Conservation (phyloP, 208 protist genomes). For the Leishmania gerbilli region DNA sequence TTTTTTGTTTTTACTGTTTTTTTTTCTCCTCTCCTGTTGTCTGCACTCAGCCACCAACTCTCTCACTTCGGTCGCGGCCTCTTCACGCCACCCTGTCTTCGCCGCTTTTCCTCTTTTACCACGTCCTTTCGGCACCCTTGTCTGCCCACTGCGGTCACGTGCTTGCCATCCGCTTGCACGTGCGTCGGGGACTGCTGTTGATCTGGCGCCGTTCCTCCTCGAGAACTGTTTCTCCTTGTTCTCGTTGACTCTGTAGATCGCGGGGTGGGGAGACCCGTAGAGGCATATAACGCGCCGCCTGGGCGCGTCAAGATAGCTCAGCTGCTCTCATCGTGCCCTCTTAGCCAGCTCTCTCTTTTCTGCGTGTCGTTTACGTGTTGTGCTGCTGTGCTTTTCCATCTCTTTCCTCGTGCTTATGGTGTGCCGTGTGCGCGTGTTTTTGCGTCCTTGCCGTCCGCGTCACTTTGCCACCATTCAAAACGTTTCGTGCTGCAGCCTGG, state of each 20-base stretch:
- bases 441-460: not conserved
- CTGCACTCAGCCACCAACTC: not conserved
- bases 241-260: conserved; percentile 6
- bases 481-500: not conserved
- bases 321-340: conserved; percentile 8
- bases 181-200: not conserved
- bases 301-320: not conserved
- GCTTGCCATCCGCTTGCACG: not conserved
- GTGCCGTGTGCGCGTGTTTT: not conserved
- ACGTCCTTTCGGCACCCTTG: not conserved
- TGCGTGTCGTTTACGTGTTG: conserved; percentile 1
- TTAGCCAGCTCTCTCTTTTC: not conserved
- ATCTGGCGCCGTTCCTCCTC: not conserved
- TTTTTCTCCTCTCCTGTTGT: not conserved
- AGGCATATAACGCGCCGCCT: not conserved
- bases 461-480: not conserved
- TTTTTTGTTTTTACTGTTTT: not conserved
- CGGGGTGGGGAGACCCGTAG: not conserved
- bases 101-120: not conserved
- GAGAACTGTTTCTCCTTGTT: not conserved
- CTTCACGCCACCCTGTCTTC: not conserved
- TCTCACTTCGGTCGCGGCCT: not conserved
- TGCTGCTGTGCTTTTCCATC: not conserved
- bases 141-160: not conserved
- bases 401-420: not conserved